Evolutionary conservation across 192 early-diverging fungal species (phyloP).

Genomic region (Lobosporangium transversale): DNA sequence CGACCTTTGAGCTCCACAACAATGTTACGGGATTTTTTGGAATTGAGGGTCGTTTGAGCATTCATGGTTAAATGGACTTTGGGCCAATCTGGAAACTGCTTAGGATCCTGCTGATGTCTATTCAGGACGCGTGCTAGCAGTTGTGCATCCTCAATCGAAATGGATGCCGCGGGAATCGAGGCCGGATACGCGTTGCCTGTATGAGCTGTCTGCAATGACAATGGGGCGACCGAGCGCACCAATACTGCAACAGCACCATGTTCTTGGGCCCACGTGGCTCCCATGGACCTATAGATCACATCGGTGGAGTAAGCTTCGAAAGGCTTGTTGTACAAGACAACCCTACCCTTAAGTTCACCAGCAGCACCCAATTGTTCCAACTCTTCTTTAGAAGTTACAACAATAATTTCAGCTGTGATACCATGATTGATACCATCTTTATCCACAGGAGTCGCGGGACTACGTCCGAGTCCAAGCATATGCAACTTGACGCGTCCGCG

Average conservation of each 20-base stretch:
- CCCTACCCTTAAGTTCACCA: conserved; percentile 53
- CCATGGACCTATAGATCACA: conserved; percentile 17
- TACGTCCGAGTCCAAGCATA: conserved; percentile 64
- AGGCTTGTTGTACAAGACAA: conserved; percentile 63
- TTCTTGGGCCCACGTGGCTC: conserved; percentile 52
- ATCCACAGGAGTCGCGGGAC: conserved; percentile 54
- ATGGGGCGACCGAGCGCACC: conserved; percentile 60
- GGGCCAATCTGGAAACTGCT: conserved; percentile 55
- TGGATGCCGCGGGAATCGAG: conserved; percentile 63
- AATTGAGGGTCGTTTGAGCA: conserved; percentile 40
- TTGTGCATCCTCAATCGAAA: conserved; percentile 65
- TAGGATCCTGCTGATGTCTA: conserved; percentile 45
- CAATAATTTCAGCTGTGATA: conserved; percentile 60
- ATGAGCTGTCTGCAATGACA: conserved; percentile 58
- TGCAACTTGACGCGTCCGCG: conserved; percentile 59
- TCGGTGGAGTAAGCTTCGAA: conserved; percentile 41
- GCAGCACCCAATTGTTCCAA: conserved; percentile 52
- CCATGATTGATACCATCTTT: conserved; percentile 1
- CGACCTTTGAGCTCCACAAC: conserved; percentile 65
- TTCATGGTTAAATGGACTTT: conserved; percentile 63
- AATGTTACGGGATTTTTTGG: conserved; percentile 62
- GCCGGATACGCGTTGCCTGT: conserved; percentile 60
- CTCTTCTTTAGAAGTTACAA: conserved; percentile 61
- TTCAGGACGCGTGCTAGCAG: conserved; percentile 59
- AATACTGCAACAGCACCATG: conserved; percentile 64